Conservation (phyloP, 2,329 filamentous ascomycete genomes). For the Didymella lethalis region DNA sequence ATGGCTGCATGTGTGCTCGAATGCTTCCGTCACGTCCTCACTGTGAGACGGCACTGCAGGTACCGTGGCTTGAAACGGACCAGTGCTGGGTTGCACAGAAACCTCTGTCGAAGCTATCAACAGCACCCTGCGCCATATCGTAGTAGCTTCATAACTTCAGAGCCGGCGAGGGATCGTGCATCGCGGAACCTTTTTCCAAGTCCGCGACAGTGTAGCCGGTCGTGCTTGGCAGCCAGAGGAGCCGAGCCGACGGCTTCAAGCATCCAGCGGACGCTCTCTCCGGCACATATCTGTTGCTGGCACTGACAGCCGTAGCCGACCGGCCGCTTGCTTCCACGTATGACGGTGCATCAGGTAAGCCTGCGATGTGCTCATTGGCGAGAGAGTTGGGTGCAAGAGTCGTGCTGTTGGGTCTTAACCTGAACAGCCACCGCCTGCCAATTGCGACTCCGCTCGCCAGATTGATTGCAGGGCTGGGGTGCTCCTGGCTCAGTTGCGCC, state of each 20-base stretch:
- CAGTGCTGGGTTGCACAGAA: not conserved
- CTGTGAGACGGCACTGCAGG: constrained; percentile 15
- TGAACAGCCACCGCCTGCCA: constrained; percentile 15
- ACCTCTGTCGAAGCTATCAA: not conserved
- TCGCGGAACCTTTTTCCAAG: constrained; percentile 24
- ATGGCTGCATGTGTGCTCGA: constrained; percentile 8
- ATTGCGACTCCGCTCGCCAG: constrained; percentile 17
- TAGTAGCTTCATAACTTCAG: not conserved
- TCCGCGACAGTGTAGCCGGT: constrained; percentile 26
- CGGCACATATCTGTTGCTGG: constrained; percentile 19
- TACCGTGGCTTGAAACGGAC: constrained; percentile 5
- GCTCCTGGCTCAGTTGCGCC: constrained; percentile 16
- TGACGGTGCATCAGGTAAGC: constrained; percentile 19
- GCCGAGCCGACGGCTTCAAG: constrained; percentile 32
- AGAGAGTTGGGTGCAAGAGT: constrained; percentile 5
- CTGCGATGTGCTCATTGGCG: constrained; percentile 17
- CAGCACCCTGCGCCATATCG: constrained; percentile 4
- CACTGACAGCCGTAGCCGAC: constrained; percentile 6
- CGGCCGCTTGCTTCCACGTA: constrained; percentile 22
- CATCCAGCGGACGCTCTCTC: constrained; percentile 21
- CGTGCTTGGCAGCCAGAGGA: constrained; percentile 22
- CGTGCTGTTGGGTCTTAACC: constrained; percentile 17
- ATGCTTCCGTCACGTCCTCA: constrained; percentile 4
- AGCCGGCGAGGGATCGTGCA: constrained; percentile 15
- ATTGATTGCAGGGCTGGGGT: constrained; percentile 15